phyloP scores from a whole-genome alignment of 2,329 filamentous ascomycete species.

The Annulohypoxylon truncatum region DNA sequence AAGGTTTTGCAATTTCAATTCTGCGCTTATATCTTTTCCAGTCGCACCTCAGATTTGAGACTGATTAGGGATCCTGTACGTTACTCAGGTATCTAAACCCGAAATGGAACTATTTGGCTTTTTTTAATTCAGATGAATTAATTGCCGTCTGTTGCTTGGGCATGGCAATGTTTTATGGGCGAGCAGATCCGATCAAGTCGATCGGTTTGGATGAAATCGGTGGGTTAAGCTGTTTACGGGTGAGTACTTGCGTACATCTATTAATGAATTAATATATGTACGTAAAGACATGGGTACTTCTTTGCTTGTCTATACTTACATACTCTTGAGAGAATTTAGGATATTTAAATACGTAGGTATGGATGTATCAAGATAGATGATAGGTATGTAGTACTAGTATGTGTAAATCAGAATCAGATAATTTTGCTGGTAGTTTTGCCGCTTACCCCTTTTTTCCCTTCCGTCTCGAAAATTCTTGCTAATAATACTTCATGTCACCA shows the following conservation, averaged over 20 bases:
- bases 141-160: background rate
- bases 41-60: constrained; percentile 2
- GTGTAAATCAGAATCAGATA: background rate
- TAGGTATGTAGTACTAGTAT: too few species aligned
- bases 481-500: constrained; percentile 37
- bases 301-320: background rate
- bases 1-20: constrained; percentile 15
- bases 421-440: too few species aligned
- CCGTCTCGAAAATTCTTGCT: constrained; percentile 21
- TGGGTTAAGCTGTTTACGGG: background rate
- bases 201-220: background rate
- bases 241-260: background rate
- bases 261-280: background rate
- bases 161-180: background rate
- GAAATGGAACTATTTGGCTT: constrained; percentile 15
- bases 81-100: constrained; percentile 17
- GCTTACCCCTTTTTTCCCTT: constrained; percentile 12
- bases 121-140: background rate
- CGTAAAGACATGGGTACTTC: background rate
- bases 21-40: constrained; percentile 31
- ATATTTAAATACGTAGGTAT: background rate
- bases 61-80: constrained; percentile 11
- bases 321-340: background rate
- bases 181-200: background rate
- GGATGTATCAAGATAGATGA: too few species aligned